Conservation (phyloP, 345 rosid species). For the Cardamine chenopodiifolia region DNA sequence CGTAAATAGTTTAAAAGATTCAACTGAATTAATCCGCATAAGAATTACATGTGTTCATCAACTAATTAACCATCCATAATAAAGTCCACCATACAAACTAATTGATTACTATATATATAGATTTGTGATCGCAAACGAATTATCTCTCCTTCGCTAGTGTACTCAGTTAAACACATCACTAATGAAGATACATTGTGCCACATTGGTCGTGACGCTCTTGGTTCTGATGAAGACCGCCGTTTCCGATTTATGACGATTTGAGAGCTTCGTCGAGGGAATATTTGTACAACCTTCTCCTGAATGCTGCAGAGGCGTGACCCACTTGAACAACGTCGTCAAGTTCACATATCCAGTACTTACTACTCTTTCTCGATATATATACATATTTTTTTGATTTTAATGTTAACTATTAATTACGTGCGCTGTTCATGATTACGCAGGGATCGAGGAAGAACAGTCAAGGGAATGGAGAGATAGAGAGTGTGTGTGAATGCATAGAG, state of each 20-base stretch:
- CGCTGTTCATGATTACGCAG: not conserved
- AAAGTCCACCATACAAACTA: not conserved
- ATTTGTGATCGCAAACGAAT: not conserved
- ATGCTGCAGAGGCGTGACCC: constrained; percentile 45
- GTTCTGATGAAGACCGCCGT: constrained; percentile 20
- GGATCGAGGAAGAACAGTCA: not conserved
- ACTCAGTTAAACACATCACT: not conserved
- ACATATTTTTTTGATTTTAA: too few relatives aligned
- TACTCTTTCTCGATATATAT: not conserved
- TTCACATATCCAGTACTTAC: constrained; percentile 19
- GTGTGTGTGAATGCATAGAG: constrained; percentile 49
- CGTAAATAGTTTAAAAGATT: not conserved
- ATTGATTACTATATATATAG: not conserved
- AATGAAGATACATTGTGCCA: constrained; percentile 26
- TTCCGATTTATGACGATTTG: constrained; percentile 7
- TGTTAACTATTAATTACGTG: not conserved
- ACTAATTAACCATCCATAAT: constrained; percentile 10
- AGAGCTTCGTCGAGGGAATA: constrained; percentile 39
- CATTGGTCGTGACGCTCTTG: constrained; percentile 25
- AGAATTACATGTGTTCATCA: constrained; percentile 24
- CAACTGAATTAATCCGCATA: constrained; percentile 30
- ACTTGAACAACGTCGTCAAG: constrained; percentile 41
- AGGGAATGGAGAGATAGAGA: constrained; percentile 11
- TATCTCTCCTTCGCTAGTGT: not conserved
- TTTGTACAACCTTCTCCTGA: constrained; percentile 35